Conservation (phyloP, 768 basidiomycete genomes). For the Jaapia argillacea region DNA sequence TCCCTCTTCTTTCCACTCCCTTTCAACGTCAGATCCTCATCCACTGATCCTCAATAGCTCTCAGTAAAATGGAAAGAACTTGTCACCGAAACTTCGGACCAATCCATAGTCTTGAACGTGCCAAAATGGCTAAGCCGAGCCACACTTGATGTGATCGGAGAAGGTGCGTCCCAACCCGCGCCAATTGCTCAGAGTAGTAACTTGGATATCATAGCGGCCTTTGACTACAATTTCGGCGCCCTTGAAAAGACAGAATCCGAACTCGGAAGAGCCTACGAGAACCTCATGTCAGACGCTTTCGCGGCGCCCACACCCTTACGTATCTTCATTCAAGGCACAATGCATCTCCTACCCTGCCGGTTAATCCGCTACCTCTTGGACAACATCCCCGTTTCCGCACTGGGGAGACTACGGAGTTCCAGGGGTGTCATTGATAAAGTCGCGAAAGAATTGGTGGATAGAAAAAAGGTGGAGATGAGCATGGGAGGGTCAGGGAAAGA, state of each 20-base stretch:
- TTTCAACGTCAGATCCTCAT: too few relatives aligned
- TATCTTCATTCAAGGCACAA: background rate
- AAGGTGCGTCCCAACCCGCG: constrained; percentile 15
- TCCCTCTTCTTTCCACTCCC: too few relatives aligned
- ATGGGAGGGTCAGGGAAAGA: constrained; percentile 41
- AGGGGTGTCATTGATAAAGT: constrained; percentile 19
- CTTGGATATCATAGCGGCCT: constrained; percentile 11
- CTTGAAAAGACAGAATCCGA: constrained; percentile 38
- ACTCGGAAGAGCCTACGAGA: constrained; percentile 44
- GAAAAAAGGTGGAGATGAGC: constrained; percentile 35
- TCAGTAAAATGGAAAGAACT: background rate
- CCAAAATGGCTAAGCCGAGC: background rate
- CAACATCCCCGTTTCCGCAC: constrained; percentile 32
- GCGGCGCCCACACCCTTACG: background rate
- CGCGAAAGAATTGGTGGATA: constrained; percentile 36
- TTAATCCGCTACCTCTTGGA: constrained; percentile 13
- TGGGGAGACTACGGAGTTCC: constrained; percentile 26
- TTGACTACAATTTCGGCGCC: constrained; percentile 46
- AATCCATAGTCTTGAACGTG: background rate
- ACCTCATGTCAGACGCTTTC: constrained; percentile 15
- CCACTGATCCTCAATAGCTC: too few relatives aligned
- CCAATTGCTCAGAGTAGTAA: background rate
- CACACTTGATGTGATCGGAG: constrained; percentile 15
- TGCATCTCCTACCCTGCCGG: background rate
- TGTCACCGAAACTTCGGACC: background rate